Base-by-base conservation (phyloP, 2,329 filamentous ascomycete species). In the Escovopsis sp. region DNA sequence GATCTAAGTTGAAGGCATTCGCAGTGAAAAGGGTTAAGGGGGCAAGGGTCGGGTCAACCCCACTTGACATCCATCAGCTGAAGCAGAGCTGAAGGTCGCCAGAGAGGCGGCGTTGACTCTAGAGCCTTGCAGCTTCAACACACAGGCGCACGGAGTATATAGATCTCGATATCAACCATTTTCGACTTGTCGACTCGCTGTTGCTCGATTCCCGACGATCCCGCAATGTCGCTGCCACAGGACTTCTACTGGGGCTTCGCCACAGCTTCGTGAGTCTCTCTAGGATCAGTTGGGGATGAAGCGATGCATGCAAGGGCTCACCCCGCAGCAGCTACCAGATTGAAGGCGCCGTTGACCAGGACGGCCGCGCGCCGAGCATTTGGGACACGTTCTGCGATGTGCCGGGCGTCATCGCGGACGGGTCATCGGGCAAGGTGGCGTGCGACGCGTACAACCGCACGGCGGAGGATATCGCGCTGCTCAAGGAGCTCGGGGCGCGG, bases 381-480 rank as follows among this genome's bases (percentile, higher is more conserved):
- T 93, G 86, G 86, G 86, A 94, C 63, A 80, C 75, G n/a, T 93
- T 93, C 66, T 88, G 82, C 64, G 74, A 74, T 48, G 80, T 77
- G 42, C 78, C 82, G 6, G 84, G 84, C 54, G 93, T 91, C 64
- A 87, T 91, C 54, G 84, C 85, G 43, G 82, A 85, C 53, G 80
- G 77, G 45, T 78, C 72, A 51, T 81, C 77, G 36, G 86, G 86
- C 41, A 79, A 76, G 41, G 73, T 84, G 36, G 85, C 86, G 33
- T 94, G 86, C 64, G 85, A 93, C 66, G 88, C 83, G 26, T 93
- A 93, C 69, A 80, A 89, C 64, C 78, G 81, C 42, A 85, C 79
- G 40, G 69, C 68, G 34, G 77, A 85, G 56, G 86, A 94, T 56
- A 84, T 93, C 55, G 74, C 70, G 10, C 72, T 94, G 33, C 68